Base-by-base conservation (phyloP, 306 rosid species). In the Pachyrhizus erosus region DNA sequence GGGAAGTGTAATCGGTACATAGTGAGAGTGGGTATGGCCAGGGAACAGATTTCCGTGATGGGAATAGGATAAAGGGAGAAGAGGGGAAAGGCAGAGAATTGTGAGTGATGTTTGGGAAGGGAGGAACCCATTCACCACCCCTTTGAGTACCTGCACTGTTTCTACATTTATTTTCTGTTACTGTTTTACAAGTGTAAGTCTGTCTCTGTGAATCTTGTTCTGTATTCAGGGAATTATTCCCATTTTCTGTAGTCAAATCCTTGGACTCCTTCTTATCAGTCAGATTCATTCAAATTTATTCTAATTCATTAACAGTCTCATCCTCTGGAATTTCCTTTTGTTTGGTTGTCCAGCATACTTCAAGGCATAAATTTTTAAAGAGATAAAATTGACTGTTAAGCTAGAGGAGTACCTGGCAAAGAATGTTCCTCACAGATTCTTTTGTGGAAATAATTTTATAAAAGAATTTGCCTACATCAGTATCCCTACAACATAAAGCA, bases 371-470 rank as follows among this genome's bases (percentile, higher is more conserved):
- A 72, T 58, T 62, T 51, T 33, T 74, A 11, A 82, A 26, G 51
- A 66, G 7, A 77, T 7, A 45, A 45, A 37, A 15, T 52, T 27
- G 46, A 61, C 23, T 26, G 15, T 60, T 37, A 57, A 71, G 62
- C 75, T 48, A 70, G 34, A 54, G 70, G 75, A 85, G 58, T 91
- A 95, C 98, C 98, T 95, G 97, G 84, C 90, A 82, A 68, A 95
- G 97, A 86, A 95, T 90, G 78, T 72, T 90, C 89, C 85, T 90
- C 77, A 95, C 97, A 18, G 97, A 87, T 69, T 91, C 91, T 79
- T 94, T 91, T 17, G 97, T 93, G 52, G 98, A 97, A 46, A 95
- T 82, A 57, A 60, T 18, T 84, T 80, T 91, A 86, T 67, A 95
- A 78, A 95, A 95, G 73, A 83, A 87, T 75, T 88, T 89, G 4